These are phyloP conservation scores for Hemileccinum rubropunctum DNA, from an alignment of 768 basidiomycete species.

Conservation along the genomic window DNA sequence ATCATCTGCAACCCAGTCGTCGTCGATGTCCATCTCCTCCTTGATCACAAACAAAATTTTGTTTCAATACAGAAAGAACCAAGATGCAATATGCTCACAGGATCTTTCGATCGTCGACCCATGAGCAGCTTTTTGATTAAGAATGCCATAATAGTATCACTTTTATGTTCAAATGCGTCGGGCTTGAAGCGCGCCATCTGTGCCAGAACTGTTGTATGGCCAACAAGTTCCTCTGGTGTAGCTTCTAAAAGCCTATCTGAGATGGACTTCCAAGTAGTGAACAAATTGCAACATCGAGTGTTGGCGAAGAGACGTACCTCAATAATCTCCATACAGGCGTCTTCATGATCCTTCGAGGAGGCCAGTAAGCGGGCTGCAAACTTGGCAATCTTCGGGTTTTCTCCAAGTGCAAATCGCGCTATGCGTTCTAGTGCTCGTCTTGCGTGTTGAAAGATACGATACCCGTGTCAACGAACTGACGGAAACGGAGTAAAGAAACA, in stretches of 20 bases:
- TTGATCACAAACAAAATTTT: conserved; percentile 25
- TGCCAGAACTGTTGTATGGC: conserved; percentile 67
- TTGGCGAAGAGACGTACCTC: conserved; percentile 47
- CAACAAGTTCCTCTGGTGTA: conserved; percentile 51
- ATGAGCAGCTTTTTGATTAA: conserved; percentile 70
- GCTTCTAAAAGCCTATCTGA: conserved; percentile 47
- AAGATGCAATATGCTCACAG: conserved; percentile 36
- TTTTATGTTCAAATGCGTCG: conserved; percentile 73
- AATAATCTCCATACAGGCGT: conserved; percentile 52
- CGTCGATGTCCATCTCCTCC: conserved; percentile 57
- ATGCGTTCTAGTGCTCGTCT: conserved; percentile 71
- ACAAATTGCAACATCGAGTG: neutral
- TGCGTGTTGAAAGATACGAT: neutral
- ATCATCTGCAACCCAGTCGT: conserved; percentile 77
- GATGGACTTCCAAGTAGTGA: conserved; percentile 47
- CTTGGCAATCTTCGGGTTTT: conserved; percentile 71
- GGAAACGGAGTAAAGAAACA: conserved; percentile 24
- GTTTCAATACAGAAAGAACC: neutral
- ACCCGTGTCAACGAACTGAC: neutral
- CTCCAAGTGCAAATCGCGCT: conserved; percentile 53
- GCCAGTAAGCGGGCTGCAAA: conserved; percentile 79
- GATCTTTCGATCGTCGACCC: conserved; percentile 45
- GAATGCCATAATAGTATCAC: conserved; percentile 70
- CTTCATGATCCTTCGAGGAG: conserved; percentile 50
- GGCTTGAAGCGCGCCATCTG: conserved; percentile 71